These are phyloP conservation scores for Calonectria leucothoes DNA, from an alignment of 2,329 filamentous ascomycete species.

Conservation along the genomic window DNA sequence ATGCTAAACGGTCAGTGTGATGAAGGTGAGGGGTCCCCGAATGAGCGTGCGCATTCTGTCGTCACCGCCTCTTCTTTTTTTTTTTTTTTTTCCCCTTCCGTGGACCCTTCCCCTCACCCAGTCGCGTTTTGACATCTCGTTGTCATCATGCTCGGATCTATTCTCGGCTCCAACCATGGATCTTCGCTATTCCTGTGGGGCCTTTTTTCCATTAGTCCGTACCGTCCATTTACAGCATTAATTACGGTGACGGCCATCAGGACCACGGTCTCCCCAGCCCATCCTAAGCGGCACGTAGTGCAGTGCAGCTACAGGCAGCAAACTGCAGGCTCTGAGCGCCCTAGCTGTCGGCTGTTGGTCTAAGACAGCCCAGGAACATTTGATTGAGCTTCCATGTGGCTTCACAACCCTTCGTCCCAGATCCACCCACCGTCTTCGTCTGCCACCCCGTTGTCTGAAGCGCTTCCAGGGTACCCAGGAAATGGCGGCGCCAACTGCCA, in stretches of 20 bases:
- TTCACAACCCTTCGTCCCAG: conserved; percentile 13
- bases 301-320: background rate
- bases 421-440: conserved; percentile 21
- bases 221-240: conserved; percentile 7
- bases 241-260: conserved; percentile 7
- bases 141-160: conserved; percentile 8
- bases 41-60: background rate
- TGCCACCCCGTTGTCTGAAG: conserved; percentile 16
- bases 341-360: background rate
- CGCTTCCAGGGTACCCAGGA: conserved; percentile 5
- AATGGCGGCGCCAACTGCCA: background rate
- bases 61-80: conserved; percentile 23
- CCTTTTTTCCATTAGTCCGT: background rate
- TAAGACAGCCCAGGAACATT: conserved; percentile 12
- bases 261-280: background rate
- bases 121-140: conserved; percentile 9
- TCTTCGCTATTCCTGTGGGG: conserved; percentile 14
- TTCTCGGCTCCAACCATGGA: conserved; percentile 24
- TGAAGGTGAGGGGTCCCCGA: background rate
- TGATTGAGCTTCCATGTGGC: conserved; percentile 25
- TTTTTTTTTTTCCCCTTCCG: background rate
- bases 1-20: background rate
- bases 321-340: background rate
- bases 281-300: background rate
- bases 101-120: background rate